Percentiles rank a stretch among this genome's conserved stretches.
phyloP scores from a whole-genome alignment of 495 filamentous ascomycete species.

The Hypoxylon trugodes region DNA sequence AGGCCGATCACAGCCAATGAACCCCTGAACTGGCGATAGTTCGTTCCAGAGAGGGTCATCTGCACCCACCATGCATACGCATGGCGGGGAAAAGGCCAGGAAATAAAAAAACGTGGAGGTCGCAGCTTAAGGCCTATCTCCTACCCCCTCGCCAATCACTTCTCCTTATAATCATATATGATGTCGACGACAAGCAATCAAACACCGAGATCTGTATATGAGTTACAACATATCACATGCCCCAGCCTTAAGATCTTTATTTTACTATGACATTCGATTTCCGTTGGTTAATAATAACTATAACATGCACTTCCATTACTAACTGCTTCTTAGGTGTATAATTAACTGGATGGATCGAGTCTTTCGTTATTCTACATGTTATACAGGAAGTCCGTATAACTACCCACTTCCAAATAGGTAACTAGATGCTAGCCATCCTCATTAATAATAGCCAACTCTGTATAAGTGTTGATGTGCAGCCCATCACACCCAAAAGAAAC shows the following conservation, averaged over 20 bases:
- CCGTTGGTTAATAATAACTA: neutral
- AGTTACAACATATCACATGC: conserved; percentile 5
- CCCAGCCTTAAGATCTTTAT: conserved; percentile 10
- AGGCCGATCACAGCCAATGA: conserved; percentile 24
- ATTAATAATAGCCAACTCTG: conserved; percentile 5
- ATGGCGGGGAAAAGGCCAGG: conserved; percentile 44
- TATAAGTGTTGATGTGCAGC: neutral
- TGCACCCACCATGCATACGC: conserved; percentile 43
- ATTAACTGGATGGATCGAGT: neutral
- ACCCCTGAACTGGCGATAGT: conserved; percentile 36
- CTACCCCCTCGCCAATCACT: conserved; percentile 28
- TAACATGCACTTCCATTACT: neutral
- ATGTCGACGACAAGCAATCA: conserved; percentile 28
- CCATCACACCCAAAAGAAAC: conserved; percentile 11
- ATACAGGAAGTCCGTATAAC: neutral
- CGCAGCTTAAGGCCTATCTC: conserved; percentile 33
- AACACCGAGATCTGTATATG: conserved; percentile 3
- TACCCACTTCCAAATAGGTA: conserved; percentile 1
- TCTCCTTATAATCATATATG: conserved; percentile 20
- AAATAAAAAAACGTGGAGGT: conserved; percentile 47
- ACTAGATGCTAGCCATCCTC: neutral
- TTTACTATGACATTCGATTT: neutral
- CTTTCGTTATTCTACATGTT: neutral
- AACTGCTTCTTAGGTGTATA: too few species aligned
- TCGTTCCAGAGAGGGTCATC: conserved; percentile 44